Percentiles rank a stretch among this genome's conserved stretches.
These are phyloP conservation scores for Scheffersomyces segobiensis DNA, from an alignment of 1,139 yeast species.

Conservation along the genomic window DNA sequence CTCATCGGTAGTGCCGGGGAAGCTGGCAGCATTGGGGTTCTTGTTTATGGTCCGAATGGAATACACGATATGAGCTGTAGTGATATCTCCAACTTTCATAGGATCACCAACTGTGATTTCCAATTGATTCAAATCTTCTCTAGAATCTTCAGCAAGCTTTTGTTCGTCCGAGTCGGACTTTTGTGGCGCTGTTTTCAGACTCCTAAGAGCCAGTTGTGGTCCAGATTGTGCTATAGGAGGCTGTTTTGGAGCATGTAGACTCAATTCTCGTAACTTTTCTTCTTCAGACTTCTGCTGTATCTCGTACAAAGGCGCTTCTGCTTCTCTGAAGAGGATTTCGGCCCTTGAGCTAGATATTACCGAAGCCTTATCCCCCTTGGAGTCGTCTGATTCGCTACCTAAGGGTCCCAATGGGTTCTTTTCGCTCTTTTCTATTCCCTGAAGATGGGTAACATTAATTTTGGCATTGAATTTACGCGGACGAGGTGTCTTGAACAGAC, in stretches of 20 bases:
- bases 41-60: slow-evolving; percentile 63
- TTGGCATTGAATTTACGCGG: slow-evolving; percentile 37
- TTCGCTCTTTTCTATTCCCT: slow-evolving; percentile 4
- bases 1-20: slow-evolving; percentile 25
- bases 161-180: slow-evolving; percentile 1
- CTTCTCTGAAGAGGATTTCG: slow-evolving; percentile 19
- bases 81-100: slow-evolving; percentile 84
- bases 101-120: slow-evolving; percentile 87
- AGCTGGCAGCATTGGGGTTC: slow-evolving; percentile 22
- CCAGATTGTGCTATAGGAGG: slow-evolving; percentile 1
- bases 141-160: slow-evolving; percentile 5
- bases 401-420: slow-evolving; percentile 44
- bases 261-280: slow-evolving; percentile 11
- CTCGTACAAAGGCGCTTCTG: slow-evolving; percentile 54
- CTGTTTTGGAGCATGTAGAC: slow-evolving; percentile 3
- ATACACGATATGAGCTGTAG: slow-evolving; percentile 88
- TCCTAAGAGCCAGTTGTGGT: neutral
- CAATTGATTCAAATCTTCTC: slow-evolving; percentile 29
- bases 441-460: slow-evolving; percentile 33
- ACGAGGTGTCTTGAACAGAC: slow-evolving; percentile 47
- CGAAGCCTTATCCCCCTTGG: slow-evolving; percentile 15
- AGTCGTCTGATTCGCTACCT: slow-evolving; percentile 21
- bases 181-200: neutral
- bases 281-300: slow-evolving; percentile 24
- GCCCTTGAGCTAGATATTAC: slow-evolving; percentile 19